Percentiles rank a stretch among this genome's conserved stretches.
These are phyloP conservation scores for Helenozyma rhizophorensis DNA, from an alignment of 805 yeast genomes.

Conservation along the genomic window DNA sequence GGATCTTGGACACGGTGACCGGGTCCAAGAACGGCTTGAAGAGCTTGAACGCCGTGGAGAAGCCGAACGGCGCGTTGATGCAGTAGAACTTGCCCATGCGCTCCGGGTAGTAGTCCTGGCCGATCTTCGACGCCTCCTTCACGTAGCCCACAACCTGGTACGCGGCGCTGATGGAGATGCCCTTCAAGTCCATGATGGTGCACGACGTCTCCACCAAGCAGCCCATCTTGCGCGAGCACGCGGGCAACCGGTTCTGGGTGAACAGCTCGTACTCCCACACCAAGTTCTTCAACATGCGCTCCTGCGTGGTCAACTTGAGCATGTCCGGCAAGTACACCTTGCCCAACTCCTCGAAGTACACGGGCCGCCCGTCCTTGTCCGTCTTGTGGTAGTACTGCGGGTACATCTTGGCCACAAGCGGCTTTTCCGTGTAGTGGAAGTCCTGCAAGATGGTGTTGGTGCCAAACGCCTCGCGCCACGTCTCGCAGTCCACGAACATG, in stretches of 20 bases:
- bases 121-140: conserved; percentile 87
- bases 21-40: conserved; percentile 96
- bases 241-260: conserved; percentile 79
- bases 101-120: conserved; percentile 97
- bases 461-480: conserved; percentile 87
- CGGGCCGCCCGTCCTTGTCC: conserved; percentile 95
- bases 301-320: conserved; percentile 91
- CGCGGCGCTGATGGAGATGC: conserved; percentile 81
- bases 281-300: conserved; percentile 90
- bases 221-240: conserved; percentile 82
- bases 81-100: conserved; percentile 97
- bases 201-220: conserved; percentile 89
- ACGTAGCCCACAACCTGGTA: conserved; percentile 84
- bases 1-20: conserved; percentile 92
- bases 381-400: conserved; percentile 98
- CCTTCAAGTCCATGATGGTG: conserved; percentile 92
- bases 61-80: conserved; percentile 96
- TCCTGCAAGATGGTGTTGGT: conserved; percentile 81
- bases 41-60: conserved; percentile 85
- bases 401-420: conserved; percentile 79
- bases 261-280: conserved; percentile 98
- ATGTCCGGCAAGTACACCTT: conserved; percentile 83
- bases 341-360: conserved; percentile 91
- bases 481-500: conserved; percentile 85
- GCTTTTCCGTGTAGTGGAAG: conserved; percentile 91